These are phyloP conservation scores for Eucalyptus erythrocorys DNA, from an alignment of 345 rosid species.

Conservation along the genomic window DNA sequence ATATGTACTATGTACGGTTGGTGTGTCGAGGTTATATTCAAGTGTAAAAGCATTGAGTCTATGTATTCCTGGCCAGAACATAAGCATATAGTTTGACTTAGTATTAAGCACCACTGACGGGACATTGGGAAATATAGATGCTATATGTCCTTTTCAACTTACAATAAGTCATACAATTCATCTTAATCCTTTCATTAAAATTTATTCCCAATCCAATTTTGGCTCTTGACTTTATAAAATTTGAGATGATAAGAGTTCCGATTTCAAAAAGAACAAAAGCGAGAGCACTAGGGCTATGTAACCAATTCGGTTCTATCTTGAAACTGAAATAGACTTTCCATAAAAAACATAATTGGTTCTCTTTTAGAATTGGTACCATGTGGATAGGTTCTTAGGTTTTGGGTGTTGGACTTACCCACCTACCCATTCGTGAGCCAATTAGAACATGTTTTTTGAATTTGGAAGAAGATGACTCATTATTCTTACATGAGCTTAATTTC, in stretches of 20 bases:
- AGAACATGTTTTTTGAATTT: not conserved
- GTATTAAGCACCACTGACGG: not conserved
- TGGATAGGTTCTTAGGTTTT: too few species aligned
- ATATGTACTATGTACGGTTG: not conserved
- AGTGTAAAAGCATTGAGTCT: not conserved
- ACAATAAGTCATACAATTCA: not conserved
- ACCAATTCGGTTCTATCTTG: accelerated
- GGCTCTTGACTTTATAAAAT: not conserved
- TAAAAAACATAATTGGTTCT: too few species aligned
- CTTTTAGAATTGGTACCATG: accelerated
- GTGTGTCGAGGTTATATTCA: not conserved
- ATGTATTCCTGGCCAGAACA: not conserved
- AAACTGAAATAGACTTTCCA: too few species aligned
- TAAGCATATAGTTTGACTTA: not conserved
- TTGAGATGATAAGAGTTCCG: accelerated
- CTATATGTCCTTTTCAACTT: not conserved
- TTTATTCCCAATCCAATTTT: accelerated
- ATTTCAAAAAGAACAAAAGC: not conserved
- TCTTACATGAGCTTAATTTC: not conserved
- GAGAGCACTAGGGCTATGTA: too few species aligned
- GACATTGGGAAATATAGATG: not conserved
- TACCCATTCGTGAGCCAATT: not conserved
- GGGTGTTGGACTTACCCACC: not conserved
- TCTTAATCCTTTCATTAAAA: not conserved
- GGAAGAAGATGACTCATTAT: too few species aligned